A percentile compares a stretch with the other conserved stretches of the same genome.
phyloP scores from a whole-genome alignment of 768 basidiomycete genomes.

The Pholiota microspora region DNA sequence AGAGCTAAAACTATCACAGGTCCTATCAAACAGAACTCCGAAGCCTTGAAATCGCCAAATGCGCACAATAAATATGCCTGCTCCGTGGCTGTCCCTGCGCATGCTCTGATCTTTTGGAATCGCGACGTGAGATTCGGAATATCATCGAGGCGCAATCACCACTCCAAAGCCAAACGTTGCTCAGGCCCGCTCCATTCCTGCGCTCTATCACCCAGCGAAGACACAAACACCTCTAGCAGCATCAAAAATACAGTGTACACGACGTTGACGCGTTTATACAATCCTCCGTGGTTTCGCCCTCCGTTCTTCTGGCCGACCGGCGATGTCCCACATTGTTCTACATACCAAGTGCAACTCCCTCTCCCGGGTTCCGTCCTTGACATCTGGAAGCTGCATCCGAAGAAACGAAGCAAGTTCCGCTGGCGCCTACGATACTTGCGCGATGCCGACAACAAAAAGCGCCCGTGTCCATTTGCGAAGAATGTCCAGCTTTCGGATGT shows the following conservation, averaged over 20 bases:
- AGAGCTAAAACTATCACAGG: too few relatives aligned
- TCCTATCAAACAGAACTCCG: too few relatives aligned
- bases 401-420: background rate
- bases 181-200: too few relatives aligned
- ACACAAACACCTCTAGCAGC: too few relatives aligned
- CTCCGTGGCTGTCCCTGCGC: background rate
- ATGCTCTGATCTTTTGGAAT: background rate
- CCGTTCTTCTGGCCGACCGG: background rate
- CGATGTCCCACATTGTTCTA: too few relatives aligned
- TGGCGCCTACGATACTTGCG: background rate
- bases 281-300: conserved; percentile 3
- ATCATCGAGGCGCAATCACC: background rate
- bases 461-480: background rate
- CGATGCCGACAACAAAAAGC: background rate
- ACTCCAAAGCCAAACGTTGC: background rate
- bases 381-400: background rate
- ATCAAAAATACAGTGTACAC: too few relatives aligned
- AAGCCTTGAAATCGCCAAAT: too few relatives aligned
- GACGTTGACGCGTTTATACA: background rate
- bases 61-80: too few relatives aligned
- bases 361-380: background rate
- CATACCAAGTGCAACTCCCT: too few relatives aligned
- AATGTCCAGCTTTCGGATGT: background rate
- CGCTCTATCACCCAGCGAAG: too few relatives aligned
- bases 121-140: background rate